A percentile compares a stretch with the other conserved stretches of the same genome.
Evolutionary conservation across 2,329 filamentous ascomycete species (phyloP).

Genomic region (Ascochyta koolunga): DNA sequence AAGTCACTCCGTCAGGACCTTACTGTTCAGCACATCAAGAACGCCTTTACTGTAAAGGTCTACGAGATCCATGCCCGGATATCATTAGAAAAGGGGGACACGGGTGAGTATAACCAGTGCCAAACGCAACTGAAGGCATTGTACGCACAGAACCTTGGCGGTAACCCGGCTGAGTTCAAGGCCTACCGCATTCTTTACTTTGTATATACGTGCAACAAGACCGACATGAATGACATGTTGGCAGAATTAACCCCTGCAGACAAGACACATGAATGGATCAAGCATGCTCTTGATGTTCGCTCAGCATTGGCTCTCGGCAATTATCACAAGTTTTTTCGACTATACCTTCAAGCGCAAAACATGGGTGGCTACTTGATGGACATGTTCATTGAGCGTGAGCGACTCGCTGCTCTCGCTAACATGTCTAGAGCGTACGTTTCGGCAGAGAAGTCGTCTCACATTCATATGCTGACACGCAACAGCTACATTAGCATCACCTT

Average conservation of each 20-base stretch:
- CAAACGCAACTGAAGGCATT: slow-evolving; percentile 95
- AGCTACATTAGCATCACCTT: slow-evolving; percentile 93
- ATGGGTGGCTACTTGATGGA: slow-evolving; percentile 99
- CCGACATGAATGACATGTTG: slow-evolving; percentile 96
- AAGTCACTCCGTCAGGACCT: slow-evolving; percentile 98
- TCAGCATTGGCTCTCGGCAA: slow-evolving; percentile 92
- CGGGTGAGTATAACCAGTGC: slow-evolving; percentile 99
- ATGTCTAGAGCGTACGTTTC: slow-evolving; percentile 92
- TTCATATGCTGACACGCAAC: slow-evolving; percentile 54
- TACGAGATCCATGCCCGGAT: slow-evolving; percentile 98
- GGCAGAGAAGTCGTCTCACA: no score
- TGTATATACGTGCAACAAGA: slow-evolving; percentile 97
- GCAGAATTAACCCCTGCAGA: slow-evolving; percentile 99
- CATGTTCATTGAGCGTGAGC: slow-evolving; percentile 96
- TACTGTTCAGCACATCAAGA: slow-evolving; percentile 96
- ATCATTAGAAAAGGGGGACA: slow-evolving; percentile 95
- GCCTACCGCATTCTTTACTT: slow-evolving; percentile 99
- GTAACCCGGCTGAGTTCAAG: slow-evolving; percentile 94
- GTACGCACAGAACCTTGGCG: slow-evolving; percentile 85
- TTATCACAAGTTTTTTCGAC: slow-evolving; percentile 96
- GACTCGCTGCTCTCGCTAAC: slow-evolving; percentile 84
- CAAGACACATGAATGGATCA: slow-evolving; percentile 80
- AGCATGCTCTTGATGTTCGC: slow-evolving; percentile 89
- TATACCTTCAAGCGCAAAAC: slow-evolving; percentile 91
- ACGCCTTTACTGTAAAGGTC: slow-evolving; percentile 92